Conservation (phyloP, 768 basidiomycete genomes). For the Boletus eberwhitei region DNA sequence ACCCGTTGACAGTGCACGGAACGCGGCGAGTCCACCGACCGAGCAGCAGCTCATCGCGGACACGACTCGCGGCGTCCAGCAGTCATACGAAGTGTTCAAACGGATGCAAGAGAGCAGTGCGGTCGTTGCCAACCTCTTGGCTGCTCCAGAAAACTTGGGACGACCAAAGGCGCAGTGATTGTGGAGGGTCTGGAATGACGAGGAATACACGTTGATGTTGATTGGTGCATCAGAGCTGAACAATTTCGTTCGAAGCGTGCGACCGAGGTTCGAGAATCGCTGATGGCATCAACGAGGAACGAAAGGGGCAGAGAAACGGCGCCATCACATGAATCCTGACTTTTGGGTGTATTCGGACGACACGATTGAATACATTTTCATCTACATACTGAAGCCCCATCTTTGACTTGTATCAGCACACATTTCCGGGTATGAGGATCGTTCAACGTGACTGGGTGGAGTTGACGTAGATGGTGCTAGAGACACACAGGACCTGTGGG, state of each 20-base stretch:
- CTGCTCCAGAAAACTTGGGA: slow-evolving; percentile 25
- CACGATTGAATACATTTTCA: not conserved
- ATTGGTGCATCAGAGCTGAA: not conserved
- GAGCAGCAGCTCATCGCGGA: slow-evolving; percentile 47
- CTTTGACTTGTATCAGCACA: not conserved
- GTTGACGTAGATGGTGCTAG: slow-evolving; percentile 24
- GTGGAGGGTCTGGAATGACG: not conserved
- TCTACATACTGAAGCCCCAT: not conserved
- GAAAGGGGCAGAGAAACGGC: not conserved
- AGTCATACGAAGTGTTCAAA: slow-evolving; percentile 48
- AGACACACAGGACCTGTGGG: slow-evolving; percentile 27
- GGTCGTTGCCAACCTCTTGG: slow-evolving; percentile 46
- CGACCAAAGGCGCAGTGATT: slow-evolving; percentile 11
- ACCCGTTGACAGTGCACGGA: slow-evolving; percentile 9
- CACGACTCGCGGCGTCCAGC: slow-evolving; percentile 41
- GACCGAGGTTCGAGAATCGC: not conserved
- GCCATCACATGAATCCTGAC: too few species aligned
- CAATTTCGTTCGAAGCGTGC: not conserved
- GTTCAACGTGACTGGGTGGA: slow-evolving; percentile 8
- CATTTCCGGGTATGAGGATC: not conserved
- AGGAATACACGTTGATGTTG: too few species aligned
- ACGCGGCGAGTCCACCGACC: slow-evolving; percentile 28
- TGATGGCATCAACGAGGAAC: too few species aligned
- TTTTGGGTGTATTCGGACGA: not conserved
- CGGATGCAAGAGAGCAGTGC: slow-evolving; percentile 55